Base-by-base conservation (phyloP, 441 rosid species). In the Corymbia citriodora region DNA sequence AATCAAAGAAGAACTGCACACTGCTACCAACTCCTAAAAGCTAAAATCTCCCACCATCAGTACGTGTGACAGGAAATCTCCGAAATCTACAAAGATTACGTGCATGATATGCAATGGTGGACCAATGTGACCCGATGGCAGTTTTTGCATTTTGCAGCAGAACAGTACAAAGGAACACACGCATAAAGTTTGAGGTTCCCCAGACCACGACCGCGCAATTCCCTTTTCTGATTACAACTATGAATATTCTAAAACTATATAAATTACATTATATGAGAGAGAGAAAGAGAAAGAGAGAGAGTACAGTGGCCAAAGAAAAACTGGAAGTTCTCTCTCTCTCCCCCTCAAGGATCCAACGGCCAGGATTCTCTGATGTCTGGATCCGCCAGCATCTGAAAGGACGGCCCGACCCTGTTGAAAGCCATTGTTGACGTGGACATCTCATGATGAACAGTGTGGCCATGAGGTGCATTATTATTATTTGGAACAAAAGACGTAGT, bases 301-400 rank as follows among this genome's bases (percentile, higher is more conserved):
- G 70, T 13, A 74, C 18, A 74, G 29, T 40, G 29, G 52, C 85
- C 40, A 40, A 40, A 45, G 52, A 40, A 74, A 72, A 40, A 74
- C 85, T 74, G n/a, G 85, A 79, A 79, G 85, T 79, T 23, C 52
- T 79, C 27, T 72, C 81, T 70, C 79, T 59, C 31, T 63, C 82
- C 36, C 82, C 88, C 63, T 90, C 83, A 89, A 88, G 92, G 87
- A 93, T 93, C 92, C 91, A 94, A 92, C 36, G 92, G 93, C 92
- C 91, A 95, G 50, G 96, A 93, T 93, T 93, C 94, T 91, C 93
- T 90, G 92, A 93, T 91, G 89, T 92, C 91, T 92, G 95, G 87
- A 92, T 95, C 97, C 89, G 93, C 74, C 92, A 93, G 92, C 94
- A 91, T 93, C 90, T 94, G 96, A 93, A 94, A 89, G 87, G 85